Conservation (phyloP, 2,329 filamentous ascomycete genomes). For the Fusarium nisikadoi region DNA sequence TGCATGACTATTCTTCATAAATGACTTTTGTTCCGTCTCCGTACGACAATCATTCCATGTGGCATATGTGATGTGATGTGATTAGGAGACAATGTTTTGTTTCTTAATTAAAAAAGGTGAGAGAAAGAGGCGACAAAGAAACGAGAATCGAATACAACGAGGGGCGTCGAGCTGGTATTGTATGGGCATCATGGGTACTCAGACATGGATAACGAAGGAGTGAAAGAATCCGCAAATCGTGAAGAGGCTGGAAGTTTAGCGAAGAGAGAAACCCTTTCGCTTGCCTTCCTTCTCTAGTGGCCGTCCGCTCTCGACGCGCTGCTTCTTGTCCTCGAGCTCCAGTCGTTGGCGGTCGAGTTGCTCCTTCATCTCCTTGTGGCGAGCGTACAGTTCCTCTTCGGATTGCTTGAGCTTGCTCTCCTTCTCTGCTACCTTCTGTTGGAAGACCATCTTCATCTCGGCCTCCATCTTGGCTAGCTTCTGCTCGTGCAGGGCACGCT, state of each 20-base stretch:
- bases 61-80: conserved; percentile 44
- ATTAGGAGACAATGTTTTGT: conserved; percentile 51
- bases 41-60: conserved; percentile 49
- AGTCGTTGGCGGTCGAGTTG: conserved; percentile 93
- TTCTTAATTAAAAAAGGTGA: conserved; percentile 54
- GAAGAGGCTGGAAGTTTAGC: conserved; percentile 65
- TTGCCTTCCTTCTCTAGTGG: conserved; percentile 98
- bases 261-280: conserved; percentile 99
- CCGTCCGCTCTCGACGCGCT: conserved; percentile 91
- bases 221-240: conserved; percentile 38
- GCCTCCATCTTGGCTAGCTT: conserved; percentile 99
- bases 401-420: conserved; percentile 99
- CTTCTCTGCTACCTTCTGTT: conserved; percentile 99
- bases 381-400: conserved; percentile 97
- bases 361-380: conserved; percentile 99
- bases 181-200: conserved; percentile 68
- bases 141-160: conserved; percentile 60
- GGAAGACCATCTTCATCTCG: conserved; percentile 99
- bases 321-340: conserved; percentile 99
- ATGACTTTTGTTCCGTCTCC: conserved; percentile 48
- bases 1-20: conserved; percentile 52
- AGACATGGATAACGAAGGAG: conserved; percentile 63
- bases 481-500: conserved; percentile 97
- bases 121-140: conserved; percentile 51
- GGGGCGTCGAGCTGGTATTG: conserved; percentile 68